These are phyloP conservation scores for Echites panduratus DNA, from an alignment of 257 asterid genomes.

Conservation along the genomic window DNA sequence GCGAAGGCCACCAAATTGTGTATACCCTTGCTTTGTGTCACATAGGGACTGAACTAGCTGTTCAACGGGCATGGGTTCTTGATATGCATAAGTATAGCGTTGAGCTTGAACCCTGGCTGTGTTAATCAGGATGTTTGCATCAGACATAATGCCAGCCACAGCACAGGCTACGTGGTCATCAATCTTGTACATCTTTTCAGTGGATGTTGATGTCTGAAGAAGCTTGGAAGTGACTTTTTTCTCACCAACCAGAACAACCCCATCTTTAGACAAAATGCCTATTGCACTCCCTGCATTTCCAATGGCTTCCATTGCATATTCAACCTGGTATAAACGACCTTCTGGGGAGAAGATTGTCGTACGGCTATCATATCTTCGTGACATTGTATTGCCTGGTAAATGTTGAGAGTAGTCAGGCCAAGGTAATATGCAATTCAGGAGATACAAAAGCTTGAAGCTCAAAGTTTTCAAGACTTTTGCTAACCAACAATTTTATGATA, in stretches of 20 bases:
- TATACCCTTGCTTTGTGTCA: conserved; percentile 96
- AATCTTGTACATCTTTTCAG: conserved; percentile 93
- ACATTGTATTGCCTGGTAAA: conserved; percentile 50
- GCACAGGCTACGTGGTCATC: conserved; percentile 95
- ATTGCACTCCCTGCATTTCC: conserved; percentile 96
- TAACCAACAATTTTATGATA: no score
- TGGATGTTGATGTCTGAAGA: conserved; percentile 73
- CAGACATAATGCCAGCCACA: conserved; percentile 95
- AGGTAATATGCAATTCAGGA: no score
- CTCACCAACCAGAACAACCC: conserved; percentile 81
- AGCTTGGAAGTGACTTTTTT: conserved; percentile 92
- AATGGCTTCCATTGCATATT: conserved; percentile 96
- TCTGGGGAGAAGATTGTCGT: conserved; percentile 95
- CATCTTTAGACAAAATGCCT: conserved; percentile 74
- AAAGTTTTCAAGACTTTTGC: no score
- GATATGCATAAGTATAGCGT: conserved; percentile 73
- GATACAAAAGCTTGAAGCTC: no score
- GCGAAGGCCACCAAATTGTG: conserved; percentile 91
- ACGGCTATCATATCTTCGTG: conserved; percentile 91
- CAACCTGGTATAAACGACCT: conserved; percentile 91
- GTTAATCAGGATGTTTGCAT: conserved; percentile 89
- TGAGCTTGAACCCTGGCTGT: conserved; percentile 94
- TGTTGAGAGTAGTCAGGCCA: neutral
- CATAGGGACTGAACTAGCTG: conserved; percentile 88
- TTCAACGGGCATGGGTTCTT: conserved; percentile 93